Evolutionary conservation across 305 asterid species (phyloP), one percentile per base, ranked within the genome.

Genomic region (Andrographis paniculata): DNA sequence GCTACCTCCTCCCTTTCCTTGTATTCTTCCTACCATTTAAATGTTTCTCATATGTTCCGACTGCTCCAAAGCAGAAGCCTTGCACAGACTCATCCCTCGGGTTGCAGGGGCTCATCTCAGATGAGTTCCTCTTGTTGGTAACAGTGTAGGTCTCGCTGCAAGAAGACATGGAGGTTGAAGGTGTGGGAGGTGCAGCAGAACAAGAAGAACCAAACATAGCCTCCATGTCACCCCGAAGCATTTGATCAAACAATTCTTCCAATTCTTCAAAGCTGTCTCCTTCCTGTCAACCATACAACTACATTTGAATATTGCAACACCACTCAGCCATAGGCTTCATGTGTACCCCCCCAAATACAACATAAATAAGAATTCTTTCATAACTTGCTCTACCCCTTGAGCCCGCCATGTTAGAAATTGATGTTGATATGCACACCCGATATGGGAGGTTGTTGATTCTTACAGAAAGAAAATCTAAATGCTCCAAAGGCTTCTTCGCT

Each of bases 241-340:
- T 60, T 43, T 81, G 80, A 3, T 81, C 65, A 17, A 84, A 87
- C 31, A 84, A 55, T 42, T 73, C 78, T 61, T 84, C 85, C 58
- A 87, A 56, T 21, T 81, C 79, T 69, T 79, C 82, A 2, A 84
- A 77, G 13, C 72, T 81, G 56, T 76, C 84, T 28, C 63, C 73
- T 53, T 59, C 86, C 97, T 87, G 86, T 55, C 69, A 71, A 56
- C 22, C 48, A 65, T 17, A 52, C 0, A 50, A 69, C 70, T 41
- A 45, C 58, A 66, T 44, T 53, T 63, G 41, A 69, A 65, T 53
- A 65, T 39, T 55, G 54, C 44, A 35, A 28, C 56, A 52, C 55
- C 31, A 50, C 64, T 70, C 58, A 61, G 60, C 57, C 59, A 51
- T 36, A 14, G 17, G 13, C 19, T 14, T 31, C 37, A 31, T 24